Conservation (phyloP, 768 basidiomycete genomes). For the Naematelia aurantialba region DNA sequence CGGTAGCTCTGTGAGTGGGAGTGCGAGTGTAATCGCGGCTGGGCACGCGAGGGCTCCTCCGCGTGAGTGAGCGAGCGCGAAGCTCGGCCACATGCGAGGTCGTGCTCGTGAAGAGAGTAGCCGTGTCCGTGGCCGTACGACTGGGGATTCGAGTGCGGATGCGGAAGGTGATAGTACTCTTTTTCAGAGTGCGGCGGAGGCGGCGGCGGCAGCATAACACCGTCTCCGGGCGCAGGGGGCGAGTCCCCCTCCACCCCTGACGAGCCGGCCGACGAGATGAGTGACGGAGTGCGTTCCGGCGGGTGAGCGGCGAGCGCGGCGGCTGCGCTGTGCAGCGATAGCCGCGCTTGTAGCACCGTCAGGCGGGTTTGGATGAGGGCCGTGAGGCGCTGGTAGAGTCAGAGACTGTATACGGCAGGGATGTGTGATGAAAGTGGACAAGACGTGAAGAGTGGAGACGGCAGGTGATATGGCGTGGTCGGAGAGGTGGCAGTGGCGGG, state of each 20-base stretch:
- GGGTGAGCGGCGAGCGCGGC: slow-evolving; percentile 16
- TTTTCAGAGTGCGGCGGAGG: neutral
- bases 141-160: neutral
- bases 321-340: slow-evolving; percentile 37
- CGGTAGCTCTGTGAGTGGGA: too few species aligned
- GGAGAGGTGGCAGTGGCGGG: too few species aligned
- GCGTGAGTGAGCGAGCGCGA: too few species aligned
- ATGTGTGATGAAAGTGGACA: too few species aligned
- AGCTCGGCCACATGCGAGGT: too few species aligned
- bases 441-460: too few species aligned
- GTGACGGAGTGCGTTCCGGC: slow-evolving; percentile 2
- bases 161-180: neutral
- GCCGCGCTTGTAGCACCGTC: slow-evolving; percentile 46
- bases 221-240: neutral
- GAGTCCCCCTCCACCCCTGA: neutral
- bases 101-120: neutral
- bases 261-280: neutral
- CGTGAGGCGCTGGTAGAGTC: slow-evolving; percentile 40
- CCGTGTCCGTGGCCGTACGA: neutral
- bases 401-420: neutral
- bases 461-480: too few species aligned
- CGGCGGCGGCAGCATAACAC: slow-evolving; percentile 7
- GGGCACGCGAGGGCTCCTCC: too few species aligned
- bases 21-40: too few species aligned
- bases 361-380: slow-evolving; percentile 47